Evolutionary conservation across 805 yeast genomes (phyloP), one percentile per base, ranked within the genome.

Genomic region (Yarrowia yakushimensis): DNA sequence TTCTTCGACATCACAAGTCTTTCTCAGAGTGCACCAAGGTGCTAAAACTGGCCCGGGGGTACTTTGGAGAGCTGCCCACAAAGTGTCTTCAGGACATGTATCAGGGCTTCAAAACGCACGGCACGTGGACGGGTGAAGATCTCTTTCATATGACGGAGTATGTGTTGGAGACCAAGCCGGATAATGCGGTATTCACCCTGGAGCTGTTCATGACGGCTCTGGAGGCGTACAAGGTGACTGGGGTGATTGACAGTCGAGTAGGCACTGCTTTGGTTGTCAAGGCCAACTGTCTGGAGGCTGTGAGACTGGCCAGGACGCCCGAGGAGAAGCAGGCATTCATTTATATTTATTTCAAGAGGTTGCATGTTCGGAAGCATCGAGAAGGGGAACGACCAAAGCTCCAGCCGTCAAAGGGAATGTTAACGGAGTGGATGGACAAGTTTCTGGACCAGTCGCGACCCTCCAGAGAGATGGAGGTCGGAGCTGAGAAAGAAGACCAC

Each of bases 261-360:
- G 23, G 27, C 3, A 23, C 18, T 11, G 60, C 45, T 9, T 9
- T 18, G 17, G n/a, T 15, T 5, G 2, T 13, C 4, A 48, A 55
- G 15, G 61, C 61, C 17, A 27, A 41, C 25, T 55, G 46, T 28
- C 22, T 55, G 36, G 61, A 55, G 11, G 61, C 61, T 9, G 22
- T 25, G 17, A 27, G 61, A 5, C 20, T 55, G 23, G 48, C 61
- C 2, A 27, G 20, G 22, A 15, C 48, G 6, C 28, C 15, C 18
- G 13, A 20, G 8, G 61, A 55, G 30, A n/a, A 10, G 4, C 48
- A 39, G 34, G 46, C 39, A 5, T 55, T 39, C 22, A n/a, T 55
- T 28, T 55, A 15, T 55, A 55, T 55, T 55, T 55, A 55, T 55
- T 55, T 55, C 9, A 39, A 17, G 4, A 5, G 25, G 10, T 30